Percentiles rank a stretch among this genome's conserved stretches.
phyloP scores from a whole-genome alignment of 2,329 filamentous ascomycete species.

The Annulohypoxylon truncatum region DNA sequence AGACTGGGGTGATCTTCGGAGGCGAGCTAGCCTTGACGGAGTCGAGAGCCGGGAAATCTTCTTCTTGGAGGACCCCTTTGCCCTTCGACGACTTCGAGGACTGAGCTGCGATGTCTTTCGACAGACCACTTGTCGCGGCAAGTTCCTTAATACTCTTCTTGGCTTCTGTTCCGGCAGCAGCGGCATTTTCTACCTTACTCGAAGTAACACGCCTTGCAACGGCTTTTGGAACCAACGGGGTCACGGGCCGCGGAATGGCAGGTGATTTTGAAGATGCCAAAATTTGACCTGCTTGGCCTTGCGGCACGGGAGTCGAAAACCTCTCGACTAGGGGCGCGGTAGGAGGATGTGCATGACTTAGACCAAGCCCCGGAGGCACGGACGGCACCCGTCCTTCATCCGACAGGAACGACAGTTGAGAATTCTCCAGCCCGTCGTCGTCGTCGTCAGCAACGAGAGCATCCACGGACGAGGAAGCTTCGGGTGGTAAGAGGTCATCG shows the following conservation, averaged over 20 bases:
- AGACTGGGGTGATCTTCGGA: slow-evolving; percentile 48
- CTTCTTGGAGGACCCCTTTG: slow-evolving; percentile 62
- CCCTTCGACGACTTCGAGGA: slow-evolving; percentile 52
- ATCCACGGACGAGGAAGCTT: slow-evolving; percentile 73
- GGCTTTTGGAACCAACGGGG: slow-evolving; percentile 46
- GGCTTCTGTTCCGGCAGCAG: slow-evolving; percentile 45
- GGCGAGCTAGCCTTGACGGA: slow-evolving; percentile 56
- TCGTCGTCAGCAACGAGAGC: slow-evolving; percentile 75
- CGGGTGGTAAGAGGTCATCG: slow-evolving; percentile 70
- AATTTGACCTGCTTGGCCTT: slow-evolving; percentile 35
- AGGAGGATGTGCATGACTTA: slow-evolving; percentile 54
- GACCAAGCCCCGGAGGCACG: slow-evolving; percentile 61
- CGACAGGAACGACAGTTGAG: slow-evolving; percentile 34
- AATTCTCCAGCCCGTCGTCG: slow-evolving; percentile 50
- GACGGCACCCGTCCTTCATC: slow-evolving; percentile 47
- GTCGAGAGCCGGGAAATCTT: slow-evolving; percentile 72
- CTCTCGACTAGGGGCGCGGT: slow-evolving; percentile 38
- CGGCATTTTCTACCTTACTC: slow-evolving; percentile 37
- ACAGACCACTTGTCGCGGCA: slow-evolving; percentile 59
- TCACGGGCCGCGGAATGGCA: slow-evolving; percentile 49
- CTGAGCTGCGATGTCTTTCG: slow-evolving; percentile 59
- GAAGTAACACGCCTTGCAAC: slow-evolving; percentile 46
- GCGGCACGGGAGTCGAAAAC: slow-evolving; percentile 38
- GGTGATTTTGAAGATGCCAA: slow-evolving; percentile 37
- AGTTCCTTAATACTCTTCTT: slow-evolving; percentile 60